Evolutionary conservation across 345 rosid genomes (phyloP).

Genomic region (Citrus maxima): DNA sequence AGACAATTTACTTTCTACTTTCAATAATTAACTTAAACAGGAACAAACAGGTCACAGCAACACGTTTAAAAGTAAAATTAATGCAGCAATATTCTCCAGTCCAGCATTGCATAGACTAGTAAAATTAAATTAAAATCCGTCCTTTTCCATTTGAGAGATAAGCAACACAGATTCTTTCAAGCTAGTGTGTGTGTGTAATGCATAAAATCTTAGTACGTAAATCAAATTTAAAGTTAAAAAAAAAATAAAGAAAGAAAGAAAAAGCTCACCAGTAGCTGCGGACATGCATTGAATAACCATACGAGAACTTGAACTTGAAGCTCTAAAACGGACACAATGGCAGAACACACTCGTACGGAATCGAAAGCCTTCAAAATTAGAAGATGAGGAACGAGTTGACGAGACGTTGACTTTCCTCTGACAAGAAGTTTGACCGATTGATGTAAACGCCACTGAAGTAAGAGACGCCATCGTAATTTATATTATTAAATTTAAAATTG

Average conservation of each 20-base stretch:
- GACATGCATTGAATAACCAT: slow-evolving; percentile 65
- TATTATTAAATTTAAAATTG: background rate
- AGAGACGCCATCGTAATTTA: slow-evolving; percentile 53
- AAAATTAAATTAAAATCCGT: background rate
- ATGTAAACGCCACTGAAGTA: slow-evolving; percentile 67
- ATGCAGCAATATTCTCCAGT: background rate
- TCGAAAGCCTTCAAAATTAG: slow-evolving; percentile 39
- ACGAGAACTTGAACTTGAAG: slow-evolving; percentile 44
- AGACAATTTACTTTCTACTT: background rate
- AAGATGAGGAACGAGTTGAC: slow-evolving; percentile 31
- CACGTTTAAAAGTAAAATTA: background rate
- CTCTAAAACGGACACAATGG: slow-evolving; percentile 28
- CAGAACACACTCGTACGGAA: slow-evolving; percentile 37
- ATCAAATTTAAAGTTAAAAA: background rate
- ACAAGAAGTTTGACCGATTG: slow-evolving; percentile 43
- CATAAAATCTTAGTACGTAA: background rate
- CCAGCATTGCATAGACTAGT: slow-evolving; percentile 13
- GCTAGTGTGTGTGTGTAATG: too few relatives aligned
- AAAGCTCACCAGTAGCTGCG: slow-evolving; percentile 42
- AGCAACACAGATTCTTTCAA: background rate
- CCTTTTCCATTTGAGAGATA: background rate
- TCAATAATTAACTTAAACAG: background rate
- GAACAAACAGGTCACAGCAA: background rate
- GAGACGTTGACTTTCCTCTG: slow-evolving; percentile 35
- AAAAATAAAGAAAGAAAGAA: background rate